These are phyloP conservation scores for Penicillium roqueforti DNA, from an alignment of 495 filamentous ascomycete species.

Conservation along the genomic window DNA sequence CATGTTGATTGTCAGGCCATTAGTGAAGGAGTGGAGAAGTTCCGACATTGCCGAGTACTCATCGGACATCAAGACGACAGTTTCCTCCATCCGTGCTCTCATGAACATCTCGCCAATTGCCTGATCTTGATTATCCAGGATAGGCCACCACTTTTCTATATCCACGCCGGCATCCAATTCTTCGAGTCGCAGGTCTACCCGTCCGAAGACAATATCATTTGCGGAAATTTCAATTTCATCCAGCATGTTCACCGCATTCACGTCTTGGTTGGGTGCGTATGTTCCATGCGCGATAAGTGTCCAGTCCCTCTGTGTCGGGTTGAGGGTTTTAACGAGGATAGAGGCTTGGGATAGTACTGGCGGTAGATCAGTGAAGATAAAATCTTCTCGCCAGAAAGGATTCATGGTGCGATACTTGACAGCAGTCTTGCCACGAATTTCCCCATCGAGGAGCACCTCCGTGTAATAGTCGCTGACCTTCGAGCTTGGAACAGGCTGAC, in stretches of 20 bases:
- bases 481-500: conserved; percentile 26
- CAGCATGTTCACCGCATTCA: conserved; percentile 40
- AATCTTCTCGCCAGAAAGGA: conserved; percentile 95
- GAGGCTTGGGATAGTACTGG: conserved; percentile 71
- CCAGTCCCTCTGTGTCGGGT: conserved; percentile 52
- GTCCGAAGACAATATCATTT: conserved; percentile 61
- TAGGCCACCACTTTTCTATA: conserved; percentile 84
- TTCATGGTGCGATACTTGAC: conserved; percentile 75
- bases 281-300: conserved; percentile 46
- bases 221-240: conserved; percentile 51
- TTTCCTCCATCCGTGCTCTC: conserved; percentile 77
- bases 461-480: conserved; percentile 63
- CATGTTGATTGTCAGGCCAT: conserved; percentile 80
- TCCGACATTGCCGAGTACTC: conserved; percentile 84
- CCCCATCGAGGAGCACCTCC: conserved; percentile 88
- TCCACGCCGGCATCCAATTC: conserved; percentile 75
- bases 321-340: conserved; percentile 71
- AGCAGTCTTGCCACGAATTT: conserved; percentile 79
- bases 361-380: conserved; percentile 80
- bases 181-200: conserved; percentile 79
- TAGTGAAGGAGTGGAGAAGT: conserved; percentile 77
- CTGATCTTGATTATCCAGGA: conserved; percentile 69
- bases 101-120: conserved; percentile 82
- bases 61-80: conserved; percentile 78
- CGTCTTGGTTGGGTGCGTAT: conserved; percentile 41